phyloP scores from a whole-genome alignment of 345 rosid species.

The Heritiera littoralis region DNA sequence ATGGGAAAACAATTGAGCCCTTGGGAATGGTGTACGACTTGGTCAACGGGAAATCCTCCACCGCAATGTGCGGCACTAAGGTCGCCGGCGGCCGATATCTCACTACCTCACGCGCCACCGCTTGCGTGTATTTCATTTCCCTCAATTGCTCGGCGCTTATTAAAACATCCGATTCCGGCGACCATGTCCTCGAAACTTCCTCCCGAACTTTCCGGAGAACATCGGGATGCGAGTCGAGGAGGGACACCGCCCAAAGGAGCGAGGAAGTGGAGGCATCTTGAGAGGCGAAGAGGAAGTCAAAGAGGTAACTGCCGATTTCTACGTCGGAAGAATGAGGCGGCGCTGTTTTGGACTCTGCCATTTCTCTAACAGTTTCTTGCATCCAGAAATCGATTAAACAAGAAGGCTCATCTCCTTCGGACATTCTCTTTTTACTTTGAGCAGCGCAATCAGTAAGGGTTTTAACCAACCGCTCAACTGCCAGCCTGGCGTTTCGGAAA shows the following conservation, averaged over 20 bases:
- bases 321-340: conserved; percentile 48
- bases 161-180: conserved; percentile 57
- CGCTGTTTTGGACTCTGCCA: conserved; percentile 32
- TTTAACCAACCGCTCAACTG: conserved; percentile 52
- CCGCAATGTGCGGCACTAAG: conserved; percentile 81
- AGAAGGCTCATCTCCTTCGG: conserved; percentile 50
- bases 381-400: conserved; percentile 87
- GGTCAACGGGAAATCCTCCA: conserved; percentile 60
- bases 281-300: conserved; percentile 81
- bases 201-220: conserved; percentile 59
- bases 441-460: conserved; percentile 47
- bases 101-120: conserved; percentile 87
- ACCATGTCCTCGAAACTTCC: conserved; percentile 70
- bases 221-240: conserved; percentile 75
- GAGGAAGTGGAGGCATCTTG: conserved; percentile 95
- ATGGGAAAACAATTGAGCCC: conserved; percentile 82
- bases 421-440: conserved; percentile 58
- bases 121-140: conserved; percentile 77
- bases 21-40: conserved; percentile 71
- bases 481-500: conserved; percentile 65
- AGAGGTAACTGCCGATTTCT: conserved; percentile 68
- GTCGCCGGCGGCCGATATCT: conserved; percentile 82
- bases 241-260: conserved; percentile 72
- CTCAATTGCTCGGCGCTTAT: conserved; percentile 63
- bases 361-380: conserved; percentile 55